Base-by-base conservation (phyloP, 2,329 filamentous ascomycete species). In the Mollisiaceae sp. region DNA sequence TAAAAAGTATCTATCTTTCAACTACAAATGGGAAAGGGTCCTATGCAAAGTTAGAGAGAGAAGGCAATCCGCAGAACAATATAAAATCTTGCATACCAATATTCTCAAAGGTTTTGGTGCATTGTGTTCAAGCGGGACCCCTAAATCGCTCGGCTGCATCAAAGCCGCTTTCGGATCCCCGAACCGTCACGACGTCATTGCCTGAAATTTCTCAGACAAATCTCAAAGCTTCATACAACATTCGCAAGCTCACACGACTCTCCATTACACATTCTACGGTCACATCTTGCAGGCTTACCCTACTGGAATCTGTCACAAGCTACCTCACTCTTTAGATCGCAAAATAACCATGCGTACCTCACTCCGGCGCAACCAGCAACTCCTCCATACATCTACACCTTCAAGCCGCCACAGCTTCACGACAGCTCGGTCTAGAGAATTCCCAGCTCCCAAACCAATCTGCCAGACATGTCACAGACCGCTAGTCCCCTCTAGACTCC, bases 161-260 rank as follows among this genome's bases (percentile, higher is more conserved):
- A 50, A 54, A 54, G 50, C 50, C 50, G 43, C 38, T 41, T 11
- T 22, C 43, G 18, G 43, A 32, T 32, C 27, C 43, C 15, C 8
- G n/a, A n/a, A n/a, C n/a, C n/a, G n/a, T n/a, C n/a, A 8, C 50
- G 24, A 54, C 50, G 50, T 54, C 50, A 54, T 54, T 54, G 50
- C 18, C 50, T 24, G 50, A 54, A 54, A 54, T 54, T 50, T 54
- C 50, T 54, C 18, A 27, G 50, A 54, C 50, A 54, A 52, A 27
- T 32, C 24, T 54, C 11, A 54, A 32, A 54, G 50, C 20, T 27
- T 52, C 47, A 52, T 24, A 50, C 45, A 54, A 54, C 18, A 32
- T 11, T 18, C 24, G 32, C 22, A 54, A 27, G 24, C 50, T 54
- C 27, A 32, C 24, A 54, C 50, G 14, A 32, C 50, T 14, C 32